Evolutionary conservation across 2,329 filamentous ascomycete species (phyloP), one percentile per base, ranked within the genome.

Genomic region (Scleromitrula shiraiana): DNA sequence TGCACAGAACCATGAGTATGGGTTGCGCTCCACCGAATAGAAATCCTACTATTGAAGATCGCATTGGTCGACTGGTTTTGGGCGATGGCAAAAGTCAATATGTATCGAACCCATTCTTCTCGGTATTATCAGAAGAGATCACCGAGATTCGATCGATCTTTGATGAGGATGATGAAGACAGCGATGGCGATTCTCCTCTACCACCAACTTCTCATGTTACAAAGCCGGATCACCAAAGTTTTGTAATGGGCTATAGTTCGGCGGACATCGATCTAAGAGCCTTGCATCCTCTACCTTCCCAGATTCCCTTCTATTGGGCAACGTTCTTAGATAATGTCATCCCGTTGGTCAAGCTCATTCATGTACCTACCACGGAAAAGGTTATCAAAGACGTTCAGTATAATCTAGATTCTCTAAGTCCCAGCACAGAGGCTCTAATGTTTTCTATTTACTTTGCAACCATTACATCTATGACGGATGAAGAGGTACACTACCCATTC

Each of bases 91-190:
- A 77, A 50, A 81, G 78, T 47, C 72, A 83, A 61, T 90, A 89
- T 62, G 78, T 90, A 56, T 87, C 83, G 67, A 86, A 80, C 62
- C 82, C 78, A 6, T 87, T 89, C 59, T 88, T 83, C 83, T 56
- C 83, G 17, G 85, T 78, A 53, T 71, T 90, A 43, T 85, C 82
- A 51, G 85, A 88, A 45, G 46, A 49, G 20, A 58, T 64, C 9
- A 54, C 59, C 7, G 61, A 64, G 40, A 60, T 64, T n/a, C 46
- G 56, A 5, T 58, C 61, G n/a, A 56, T 64, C 32, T 49, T 64
- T 2, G 49, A 62, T 7, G 60, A 62, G 5, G 56, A 60, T 33
- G 53, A 56, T 4, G 54, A 54, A 5, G 55, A 59, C 22, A 61
- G 59, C 1, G 61, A 59, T 24, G 54, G 52, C 20, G 57, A 60